These are phyloP conservation scores for Tilletia indica DNA, from an alignment of 1,284 basidiomycete species.

Conservation along the genomic window DNA sequence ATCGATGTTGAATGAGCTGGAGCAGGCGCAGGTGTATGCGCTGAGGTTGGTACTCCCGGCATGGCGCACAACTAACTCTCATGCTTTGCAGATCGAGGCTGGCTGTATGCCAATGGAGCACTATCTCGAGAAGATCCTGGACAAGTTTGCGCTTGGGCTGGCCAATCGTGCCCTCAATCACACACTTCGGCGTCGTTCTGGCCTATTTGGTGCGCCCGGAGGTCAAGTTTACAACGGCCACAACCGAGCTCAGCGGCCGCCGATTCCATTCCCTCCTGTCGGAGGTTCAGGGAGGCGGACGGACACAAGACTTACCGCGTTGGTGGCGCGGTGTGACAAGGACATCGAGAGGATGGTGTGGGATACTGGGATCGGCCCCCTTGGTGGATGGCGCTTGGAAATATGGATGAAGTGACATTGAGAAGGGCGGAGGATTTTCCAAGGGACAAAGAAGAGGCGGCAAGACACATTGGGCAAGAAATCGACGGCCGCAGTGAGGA, in stretches of 20 bases:
- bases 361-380: not conserved
- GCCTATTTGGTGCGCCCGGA: not conserved
- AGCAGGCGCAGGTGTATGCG: not conserved
- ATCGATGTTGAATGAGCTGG: not conserved
- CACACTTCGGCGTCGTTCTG: not conserved
- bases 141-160: not conserved
- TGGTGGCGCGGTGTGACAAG: not conserved
- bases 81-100: not conserved
- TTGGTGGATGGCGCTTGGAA: not conserved
- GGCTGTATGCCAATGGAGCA: constrained; percentile 2
- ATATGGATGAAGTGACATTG: not conserved
- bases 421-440: not conserved
- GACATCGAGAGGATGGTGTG: not conserved
- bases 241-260: not conserved
- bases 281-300: not conserved
- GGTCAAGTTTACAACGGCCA: not conserved
- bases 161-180: not conserved
- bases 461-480: not conserved
- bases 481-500: not conserved
- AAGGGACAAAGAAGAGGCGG: not conserved
- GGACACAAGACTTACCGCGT: not conserved
- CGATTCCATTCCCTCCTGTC: not conserved
- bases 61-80: not conserved
- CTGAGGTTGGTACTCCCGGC: not conserved
- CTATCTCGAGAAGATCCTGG: not conserved